Percentiles rank a stretch among this genome's conserved stretches.
Conservation (phyloP, 441 rosid genomes). For the Populus hybrid region DNA sequence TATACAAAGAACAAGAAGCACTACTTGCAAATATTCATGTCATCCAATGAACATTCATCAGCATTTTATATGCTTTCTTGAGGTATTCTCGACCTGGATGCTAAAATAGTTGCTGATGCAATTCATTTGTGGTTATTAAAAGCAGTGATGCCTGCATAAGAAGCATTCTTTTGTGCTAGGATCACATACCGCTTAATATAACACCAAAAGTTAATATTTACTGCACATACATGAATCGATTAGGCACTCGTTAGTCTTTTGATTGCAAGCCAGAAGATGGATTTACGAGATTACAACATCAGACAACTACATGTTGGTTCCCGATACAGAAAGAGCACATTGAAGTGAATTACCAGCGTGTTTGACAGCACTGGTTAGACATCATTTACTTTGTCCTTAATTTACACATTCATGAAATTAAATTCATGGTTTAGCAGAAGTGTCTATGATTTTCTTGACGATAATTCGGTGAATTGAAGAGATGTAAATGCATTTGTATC, state of each 20-base stretch:
- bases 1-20: not conserved
- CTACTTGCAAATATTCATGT: not conserved
- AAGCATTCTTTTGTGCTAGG: not conserved
- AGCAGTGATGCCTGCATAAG: not conserved
- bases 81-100: not conserved
- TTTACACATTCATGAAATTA: not conserved
- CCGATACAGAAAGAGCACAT: not conserved
- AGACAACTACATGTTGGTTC: not conserved
- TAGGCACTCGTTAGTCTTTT: not conserved
- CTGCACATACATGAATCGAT: not conserved
- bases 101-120: not conserved
- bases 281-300: not conserved
- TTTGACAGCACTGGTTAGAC: not conserved
- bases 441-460: not conserved
- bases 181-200: not conserved
- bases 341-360: not conserved
- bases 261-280: not conserved
- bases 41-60: not conserved
- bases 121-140: not conserved
- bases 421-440: not conserved
- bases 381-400: not conserved
- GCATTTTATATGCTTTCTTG: not conserved
- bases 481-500: not conserved
- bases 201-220: not conserved
- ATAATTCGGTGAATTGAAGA: not conserved